Conservation (phyloP, 306 rosid species). For the Lithocarpus polystachyus region DNA sequence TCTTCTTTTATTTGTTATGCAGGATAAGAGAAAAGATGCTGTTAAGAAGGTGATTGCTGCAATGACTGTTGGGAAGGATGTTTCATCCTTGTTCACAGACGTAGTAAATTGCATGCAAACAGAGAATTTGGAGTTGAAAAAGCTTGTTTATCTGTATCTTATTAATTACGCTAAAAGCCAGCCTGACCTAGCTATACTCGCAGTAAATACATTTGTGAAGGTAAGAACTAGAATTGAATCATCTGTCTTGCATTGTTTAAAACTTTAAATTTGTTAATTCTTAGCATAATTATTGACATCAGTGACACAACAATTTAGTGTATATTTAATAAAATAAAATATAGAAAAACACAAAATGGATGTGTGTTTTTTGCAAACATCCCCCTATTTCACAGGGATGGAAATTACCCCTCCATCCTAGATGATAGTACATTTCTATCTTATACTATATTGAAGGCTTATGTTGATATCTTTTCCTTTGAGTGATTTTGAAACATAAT, state of each 20-base stretch:
- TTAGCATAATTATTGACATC: not conserved
- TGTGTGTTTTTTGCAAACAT: not conserved
- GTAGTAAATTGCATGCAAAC: conserved; percentile 99
- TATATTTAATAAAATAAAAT: too few species aligned
- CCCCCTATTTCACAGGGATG: not conserved
- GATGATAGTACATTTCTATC: not conserved
- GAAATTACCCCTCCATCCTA: not conserved
- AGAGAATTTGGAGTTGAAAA: conserved; percentile 94
- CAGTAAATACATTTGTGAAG: conserved; percentile 98
- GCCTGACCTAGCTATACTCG: conserved; percentile 98
- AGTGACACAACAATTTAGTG: too few species aligned
- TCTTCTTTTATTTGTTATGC: conserved; percentile 17
- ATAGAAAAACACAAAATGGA: not conserved
- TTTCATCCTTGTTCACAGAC: conserved; percentile 91
- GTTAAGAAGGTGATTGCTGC: conserved; percentile 99
- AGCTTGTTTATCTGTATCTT: conserved; percentile 91
- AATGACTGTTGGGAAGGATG: conserved; percentile 99
- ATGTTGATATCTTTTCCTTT: not conserved
- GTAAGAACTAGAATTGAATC: conserved; percentile 39
- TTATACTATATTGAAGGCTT: not conserved
- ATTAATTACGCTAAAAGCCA: conserved; percentile 98
- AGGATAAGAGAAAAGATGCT: conserved; percentile 99
- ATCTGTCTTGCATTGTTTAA: conserved; percentile 3
- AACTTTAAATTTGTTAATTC: not conserved
- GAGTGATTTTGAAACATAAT: not conserved